Evolutionary conservation across 331 rosid species (phyloP).

Genomic region (Malus hybrid): DNA sequence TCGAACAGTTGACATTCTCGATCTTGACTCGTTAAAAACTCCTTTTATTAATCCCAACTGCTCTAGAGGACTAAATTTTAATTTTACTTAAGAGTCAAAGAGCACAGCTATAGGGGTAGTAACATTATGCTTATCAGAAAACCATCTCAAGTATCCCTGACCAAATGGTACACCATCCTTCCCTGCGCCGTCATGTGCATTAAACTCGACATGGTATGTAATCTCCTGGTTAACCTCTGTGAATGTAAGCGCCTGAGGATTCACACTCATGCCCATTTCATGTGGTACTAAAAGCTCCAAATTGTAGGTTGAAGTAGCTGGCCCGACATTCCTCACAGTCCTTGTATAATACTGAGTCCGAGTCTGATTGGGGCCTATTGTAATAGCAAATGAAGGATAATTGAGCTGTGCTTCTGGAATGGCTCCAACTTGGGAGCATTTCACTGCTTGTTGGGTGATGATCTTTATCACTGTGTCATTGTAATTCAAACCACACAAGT

Average conservation of each 20-base stretch:
- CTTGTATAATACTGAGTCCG: constrained; percentile 34
- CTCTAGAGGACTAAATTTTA: too few relatives aligned
- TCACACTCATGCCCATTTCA: constrained; percentile 16
- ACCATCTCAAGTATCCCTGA: constrained; percentile 22
- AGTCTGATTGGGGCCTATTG: constrained; percentile 11
- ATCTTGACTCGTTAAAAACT: too few relatives aligned
- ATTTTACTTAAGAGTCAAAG: background rate
- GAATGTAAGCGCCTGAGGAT: constrained; percentile 28
- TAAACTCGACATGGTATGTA: constrained; percentile 8
- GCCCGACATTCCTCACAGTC: constrained; percentile 58
- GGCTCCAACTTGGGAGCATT: constrained; percentile 27
- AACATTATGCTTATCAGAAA: constrained; percentile 11
- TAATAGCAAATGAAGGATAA: constrained; percentile 52
- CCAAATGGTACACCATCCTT: background rate
- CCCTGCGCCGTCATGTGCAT: background rate
- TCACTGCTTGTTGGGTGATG: constrained; percentile 25
- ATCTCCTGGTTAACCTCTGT: constrained; percentile 34
- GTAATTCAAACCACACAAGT: constrained; percentile 61
- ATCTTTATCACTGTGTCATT: constrained; percentile 28
- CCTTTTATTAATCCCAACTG: too few relatives aligned
- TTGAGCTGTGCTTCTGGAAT: constrained; percentile 47
- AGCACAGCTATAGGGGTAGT: constrained; percentile 13
- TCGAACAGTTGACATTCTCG: too few relatives aligned
- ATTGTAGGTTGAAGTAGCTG: constrained; percentile 24
- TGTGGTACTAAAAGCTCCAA: constrained; percentile 16